Conservation (phyloP, 2,329 filamentous ascomycete genomes). For the Dactylonectria estremocensis region DNA sequence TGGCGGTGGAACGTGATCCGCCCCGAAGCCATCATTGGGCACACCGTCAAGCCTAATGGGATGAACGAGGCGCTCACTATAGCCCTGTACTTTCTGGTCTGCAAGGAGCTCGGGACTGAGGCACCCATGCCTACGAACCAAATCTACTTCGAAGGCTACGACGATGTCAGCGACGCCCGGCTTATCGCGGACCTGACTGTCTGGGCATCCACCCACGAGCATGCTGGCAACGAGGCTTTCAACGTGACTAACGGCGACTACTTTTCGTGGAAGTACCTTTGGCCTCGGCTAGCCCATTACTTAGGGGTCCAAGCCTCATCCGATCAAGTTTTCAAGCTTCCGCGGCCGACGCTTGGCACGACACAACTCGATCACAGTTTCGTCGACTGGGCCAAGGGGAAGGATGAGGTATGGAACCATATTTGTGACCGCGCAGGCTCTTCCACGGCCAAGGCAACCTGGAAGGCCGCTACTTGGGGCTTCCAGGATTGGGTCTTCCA, state of each 20-base stretch:
- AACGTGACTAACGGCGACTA: constrained; percentile 26
- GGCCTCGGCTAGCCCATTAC: constrained; percentile 13
- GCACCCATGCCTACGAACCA: neutral
- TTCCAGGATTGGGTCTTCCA: constrained; percentile 22
- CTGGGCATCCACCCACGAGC: neutral
- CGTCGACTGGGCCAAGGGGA: too few relatives aligned
- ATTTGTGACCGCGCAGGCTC: constrained; percentile 3
- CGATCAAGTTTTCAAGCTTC: constrained; percentile 5
- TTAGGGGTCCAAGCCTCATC: constrained; percentile 13
- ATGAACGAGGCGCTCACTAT: neutral
- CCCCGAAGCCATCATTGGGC: neutral
- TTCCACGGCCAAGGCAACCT: constrained; percentile 15
- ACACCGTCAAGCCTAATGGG: neutral
- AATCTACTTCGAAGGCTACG: neutral
- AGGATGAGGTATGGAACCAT: too few relatives aligned
- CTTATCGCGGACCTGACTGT: neutral
- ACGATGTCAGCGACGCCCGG: neutral
- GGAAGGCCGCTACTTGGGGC: constrained; percentile 4
- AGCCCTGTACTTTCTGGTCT: neutral
- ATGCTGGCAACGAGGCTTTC: constrained; percentile 47
- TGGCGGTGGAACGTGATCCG: neutral
- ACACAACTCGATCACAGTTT: too few relatives aligned
- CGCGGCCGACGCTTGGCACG: neutral
- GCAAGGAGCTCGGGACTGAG: neutral
- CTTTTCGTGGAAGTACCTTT: constrained; percentile 25